Base-by-base conservation (phyloP, 2,329 filamentous ascomycete species). In the Pseudogymnoascus sp. region DNA sequence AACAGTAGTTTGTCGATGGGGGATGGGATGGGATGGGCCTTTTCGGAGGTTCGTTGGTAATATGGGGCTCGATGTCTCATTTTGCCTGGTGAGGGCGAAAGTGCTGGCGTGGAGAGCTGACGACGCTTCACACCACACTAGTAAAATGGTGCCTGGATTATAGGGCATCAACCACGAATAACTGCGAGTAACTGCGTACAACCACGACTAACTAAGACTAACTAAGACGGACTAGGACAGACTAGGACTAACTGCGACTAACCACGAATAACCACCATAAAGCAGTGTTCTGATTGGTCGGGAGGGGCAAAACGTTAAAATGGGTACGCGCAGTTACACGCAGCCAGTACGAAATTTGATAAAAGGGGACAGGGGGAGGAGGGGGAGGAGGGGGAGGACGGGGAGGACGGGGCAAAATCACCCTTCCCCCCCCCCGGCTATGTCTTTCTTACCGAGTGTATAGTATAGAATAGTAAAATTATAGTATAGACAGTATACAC, bases 101-200 rank as follows among this genome's bases (percentile, higher is more conserved):
- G 59, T 42, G 59, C 59, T 60, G 59, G 59, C 59, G 59, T 60
- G 59, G 59, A 60, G 59, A 60, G 59, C 59, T 60, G 59, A 60
- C 59, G 59, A 60, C 59, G 59, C 59, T 60, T 60, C 33, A 37
- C 59, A 60, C 59, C 59, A 60, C 59, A 60, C 59, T 60, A 60
- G 59, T 56, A 16, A 4, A 18, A 12, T 3, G 25, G 1, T 33
- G 8, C 47, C 47, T 56, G n/a, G 10, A 16, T 3, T 11, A 31
- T 56, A 33, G 5, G 47, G 47, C 47, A 3, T 12, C 47, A 11
- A 18, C n/a, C n/a, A 33, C 28, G 21, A 18, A 56, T 56, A 56
- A 33, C 25, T 18, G 2, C 47, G 25, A 33, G 18, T 33, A 56
- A 12, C 47, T 1, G 12, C 8, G n/a, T n/a, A n/a, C n/a, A n/a